These are phyloP conservation scores for Clarireedia homoeocarpa DNA, from an alignment of 2,329 filamentous ascomycete species.

Conservation along the genomic window DNA sequence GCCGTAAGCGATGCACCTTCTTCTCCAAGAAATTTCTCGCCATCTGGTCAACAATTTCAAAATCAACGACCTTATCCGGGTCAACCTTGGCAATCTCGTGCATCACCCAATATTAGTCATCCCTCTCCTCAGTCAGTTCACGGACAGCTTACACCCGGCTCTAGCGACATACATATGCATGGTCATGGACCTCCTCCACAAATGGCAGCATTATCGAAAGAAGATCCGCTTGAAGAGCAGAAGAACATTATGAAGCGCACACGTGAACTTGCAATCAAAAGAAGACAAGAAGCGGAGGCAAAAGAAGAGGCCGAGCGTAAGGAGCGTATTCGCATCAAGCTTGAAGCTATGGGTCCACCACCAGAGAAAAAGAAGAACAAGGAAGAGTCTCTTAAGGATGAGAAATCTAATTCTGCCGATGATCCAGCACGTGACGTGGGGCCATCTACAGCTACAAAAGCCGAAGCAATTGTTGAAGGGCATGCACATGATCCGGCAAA, in stretches of 20 bases:
- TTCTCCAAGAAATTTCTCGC: slow-evolving; percentile 36
- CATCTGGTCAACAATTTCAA: slow-evolving; percentile 24
- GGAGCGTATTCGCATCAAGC: slow-evolving; percentile 63
- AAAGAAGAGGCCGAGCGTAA: slow-evolving; percentile 64
- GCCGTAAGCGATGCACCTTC: slow-evolving; percentile 43
- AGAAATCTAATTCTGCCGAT: slow-evolving; percentile 32
- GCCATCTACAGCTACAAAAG: slow-evolving; percentile 7
- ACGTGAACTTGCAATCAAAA: slow-evolving; percentile 60
- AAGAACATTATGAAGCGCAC: slow-evolving; percentile 68
- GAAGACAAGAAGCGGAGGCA: slow-evolving; percentile 59
- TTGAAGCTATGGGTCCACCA: slow-evolving; percentile 60
- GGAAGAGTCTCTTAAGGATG: slow-evolving; percentile 42
- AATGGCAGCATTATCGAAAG: slow-evolving; percentile 29
- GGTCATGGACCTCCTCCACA: slow-evolving; percentile 11
- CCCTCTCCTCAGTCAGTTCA: slow-evolving; percentile 26
- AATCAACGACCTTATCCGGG: slow-evolving; percentile 24
- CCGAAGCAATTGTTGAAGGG: slow-evolving; percentile 11
- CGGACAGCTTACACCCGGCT: slow-evolving; percentile 29
- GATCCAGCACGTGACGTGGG: slow-evolving; percentile 23
- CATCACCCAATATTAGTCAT: slow-evolving; percentile 30
- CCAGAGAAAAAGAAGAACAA: slow-evolving; percentile 52
- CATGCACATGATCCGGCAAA: slow-evolving; percentile 11
- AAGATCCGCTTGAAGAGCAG: slow-evolving; percentile 54
- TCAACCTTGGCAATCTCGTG: slow-evolving; percentile 34
- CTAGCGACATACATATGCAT: slow-evolving; percentile 27